Evolutionary conservation across 306 rosid species (phyloP).

Genomic region (Dryas drummondii): DNA sequence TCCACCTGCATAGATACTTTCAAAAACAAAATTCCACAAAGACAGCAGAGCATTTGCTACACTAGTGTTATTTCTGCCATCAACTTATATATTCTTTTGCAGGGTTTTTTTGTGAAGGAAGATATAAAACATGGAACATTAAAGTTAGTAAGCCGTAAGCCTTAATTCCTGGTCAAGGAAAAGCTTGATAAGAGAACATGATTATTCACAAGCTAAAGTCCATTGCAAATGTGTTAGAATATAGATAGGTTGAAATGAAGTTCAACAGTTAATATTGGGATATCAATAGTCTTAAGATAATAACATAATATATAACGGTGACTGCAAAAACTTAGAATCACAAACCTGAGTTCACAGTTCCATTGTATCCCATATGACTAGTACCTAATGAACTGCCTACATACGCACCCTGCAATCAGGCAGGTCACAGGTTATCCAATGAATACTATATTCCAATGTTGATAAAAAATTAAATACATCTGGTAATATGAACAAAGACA

Average conservation of each 20-base stretch:
- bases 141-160: neutral
- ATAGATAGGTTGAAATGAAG: neutral
- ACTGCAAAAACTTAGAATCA: conserved; percentile 20
- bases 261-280: neutral
- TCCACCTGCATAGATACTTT: neutral
- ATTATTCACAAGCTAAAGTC: neutral
- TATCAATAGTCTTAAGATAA: neutral
- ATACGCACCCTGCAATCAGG: conserved; percentile 50
- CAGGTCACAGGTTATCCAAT: conserved; percentile 24
- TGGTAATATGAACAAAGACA: neutral
- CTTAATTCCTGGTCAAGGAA: neutral
- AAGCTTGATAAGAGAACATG: neutral
- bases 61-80: neutral
- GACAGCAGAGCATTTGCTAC: neutral
- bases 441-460: neutral
- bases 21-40: neutral
- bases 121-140: too few relatives aligned
- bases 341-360: conserved; percentile 64
- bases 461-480: conserved; percentile 4
- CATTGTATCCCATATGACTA: conserved; percentile 47
- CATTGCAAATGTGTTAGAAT: neutral
- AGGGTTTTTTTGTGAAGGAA: neutral
- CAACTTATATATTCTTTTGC: neutral
- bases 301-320: neutral
- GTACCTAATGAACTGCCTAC: conserved; percentile 41